Evolutionary conservation across 192 early-diverging fungal species (phyloP), one percentile per base, ranked within the genome.

Genomic region (Diversispora epigaea): DNA sequence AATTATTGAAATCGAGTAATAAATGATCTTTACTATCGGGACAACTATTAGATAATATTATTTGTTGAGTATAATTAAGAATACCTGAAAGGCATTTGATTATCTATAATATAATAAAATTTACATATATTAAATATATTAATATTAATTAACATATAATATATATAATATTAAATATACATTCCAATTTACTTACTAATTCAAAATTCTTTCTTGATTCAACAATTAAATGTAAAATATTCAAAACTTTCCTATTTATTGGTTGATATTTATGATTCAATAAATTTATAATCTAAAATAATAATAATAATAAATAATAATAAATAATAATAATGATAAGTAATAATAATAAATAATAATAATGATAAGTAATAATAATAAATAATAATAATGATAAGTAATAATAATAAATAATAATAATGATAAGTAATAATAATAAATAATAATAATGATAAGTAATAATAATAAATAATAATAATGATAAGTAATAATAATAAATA

Each of bases 181-280:
- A 32, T 32, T 32, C 25, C 2, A 32, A 19, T 15, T 52, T 52
- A 19, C 57, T n/a, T 70, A 70, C 68, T 47, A 52, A 14, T 8
- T 32, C 21, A 40, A 44, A 10, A 46, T 41, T 17, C 21, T 39
- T 54, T 12, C 46, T 39, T 50, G 50, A 70, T 14, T 41, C 52
- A 4, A 40, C 32, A 11, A 47, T 70, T 6, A 21, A 12, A 40
- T 43, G 8, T 19, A 70, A 6, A 39, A 70, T 40, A 8, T 54
- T 25, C 19, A 70, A 70, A 9, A 54, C 46, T 70, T 54, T 70
- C 32, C 68, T 32, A 15, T 52, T 11, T 54, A 21, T 17, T 19
- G 68, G 15, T 52, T 22, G 4, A 70, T 70, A 21, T 54, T 14
- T 14, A 65, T 11, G 17, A 21, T 32, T 32, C 41, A 65, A 49